Percentiles rank a stretch among this genome's conserved stretches.
phyloP scores from a whole-genome alignment of 805 yeast genomes.

The Kazachstania bromeliacearum region DNA sequence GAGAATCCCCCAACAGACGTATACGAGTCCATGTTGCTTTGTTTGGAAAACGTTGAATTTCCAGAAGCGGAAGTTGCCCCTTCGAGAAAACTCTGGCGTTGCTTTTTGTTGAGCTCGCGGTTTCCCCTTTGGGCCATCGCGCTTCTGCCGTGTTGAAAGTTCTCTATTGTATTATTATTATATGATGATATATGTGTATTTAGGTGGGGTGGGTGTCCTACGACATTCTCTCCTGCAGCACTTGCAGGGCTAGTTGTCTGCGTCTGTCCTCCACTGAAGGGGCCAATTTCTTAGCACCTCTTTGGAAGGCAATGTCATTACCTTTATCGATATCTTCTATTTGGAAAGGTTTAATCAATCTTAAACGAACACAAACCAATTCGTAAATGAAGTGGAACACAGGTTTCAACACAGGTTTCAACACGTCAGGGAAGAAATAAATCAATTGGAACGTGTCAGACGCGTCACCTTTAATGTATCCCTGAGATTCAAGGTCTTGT shows the following conservation, averaged over 20 bases:
- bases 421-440: constrained; percentile 68
- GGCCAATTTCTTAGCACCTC: constrained; percentile 32
- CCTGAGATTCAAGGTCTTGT: constrained; percentile 13
- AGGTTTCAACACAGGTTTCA: constrained; percentile 43
- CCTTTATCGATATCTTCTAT: constrained; percentile 64
- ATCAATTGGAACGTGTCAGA: constrained; percentile 79
- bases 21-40: no score
- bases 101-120: no score
- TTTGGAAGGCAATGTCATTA: constrained; percentile 56
- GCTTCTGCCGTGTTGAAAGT: neutral
- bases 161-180: no score
- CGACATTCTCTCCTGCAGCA: constrained; percentile 53
- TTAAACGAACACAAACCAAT: constrained; percentile 32
- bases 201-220: neutral
- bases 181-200: no score
- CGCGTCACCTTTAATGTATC: constrained; percentile 56
- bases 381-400: constrained; percentile 38
- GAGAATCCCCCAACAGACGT: no score
- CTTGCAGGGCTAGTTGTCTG: constrained; percentile 67
- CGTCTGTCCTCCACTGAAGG: constrained; percentile 56
- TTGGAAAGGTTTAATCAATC: constrained; percentile 52
- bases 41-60: no score
- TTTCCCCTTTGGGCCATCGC: constrained; percentile 1
- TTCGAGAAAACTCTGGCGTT: no score
- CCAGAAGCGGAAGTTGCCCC: no score